Evolutionary conservation across 2,329 filamentous ascomycete species (phyloP).

Genomic region (Aspergillus sp.): DNA sequence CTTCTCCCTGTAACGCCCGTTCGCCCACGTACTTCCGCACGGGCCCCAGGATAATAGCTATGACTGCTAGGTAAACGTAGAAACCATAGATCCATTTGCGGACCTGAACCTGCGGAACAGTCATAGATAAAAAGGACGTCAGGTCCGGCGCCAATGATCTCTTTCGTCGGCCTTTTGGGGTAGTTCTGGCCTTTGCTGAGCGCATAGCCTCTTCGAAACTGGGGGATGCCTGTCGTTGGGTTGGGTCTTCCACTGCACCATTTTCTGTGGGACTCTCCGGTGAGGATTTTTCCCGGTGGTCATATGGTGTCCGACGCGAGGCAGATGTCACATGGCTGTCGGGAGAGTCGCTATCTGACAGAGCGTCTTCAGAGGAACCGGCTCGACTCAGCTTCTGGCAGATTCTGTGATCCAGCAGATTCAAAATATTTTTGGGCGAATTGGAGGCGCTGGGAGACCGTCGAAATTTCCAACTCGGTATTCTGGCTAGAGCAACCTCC

Average conservation of each 20-base stretch:
- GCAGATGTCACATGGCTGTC: conserved; percentile 28
- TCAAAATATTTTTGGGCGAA: conserved; percentile 40
- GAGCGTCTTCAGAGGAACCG: conserved; percentile 34
- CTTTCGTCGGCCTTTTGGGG: conserved; percentile 65
- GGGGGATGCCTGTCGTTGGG: conserved; percentile 55
- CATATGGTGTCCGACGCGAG: conserved; percentile 34
- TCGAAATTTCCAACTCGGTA: conserved; percentile 87
- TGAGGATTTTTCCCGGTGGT: conserved; percentile 15
- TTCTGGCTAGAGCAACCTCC: conserved; percentile 81
- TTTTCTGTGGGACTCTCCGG: conserved; percentile 25
- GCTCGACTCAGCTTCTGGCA: conserved; percentile 51
- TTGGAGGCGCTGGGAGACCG: conserved; percentile 48
- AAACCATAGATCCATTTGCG: conserved; percentile 82
- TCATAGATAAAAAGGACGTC: conserved; percentile 76
- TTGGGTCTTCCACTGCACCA: conserved; percentile 21
- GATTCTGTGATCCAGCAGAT: conserved; percentile 44
- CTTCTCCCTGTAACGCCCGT: conserved; percentile 67
- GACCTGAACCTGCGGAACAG: conserved; percentile 70
- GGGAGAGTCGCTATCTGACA: conserved; percentile 39
- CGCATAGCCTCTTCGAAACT: conserved; percentile 35
- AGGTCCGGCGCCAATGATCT: conserved; percentile 64
- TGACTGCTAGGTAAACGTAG: conserved; percentile 71
- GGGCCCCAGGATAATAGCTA: conserved; percentile 66
- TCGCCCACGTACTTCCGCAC: conserved; percentile 69
- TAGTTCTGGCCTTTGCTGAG: conserved; percentile 41